Evolutionary conservation across 805 yeast genomes (phyloP), one percentile per base, ranked within the genome.

Genomic region (Pichia paraexigua): DNA sequence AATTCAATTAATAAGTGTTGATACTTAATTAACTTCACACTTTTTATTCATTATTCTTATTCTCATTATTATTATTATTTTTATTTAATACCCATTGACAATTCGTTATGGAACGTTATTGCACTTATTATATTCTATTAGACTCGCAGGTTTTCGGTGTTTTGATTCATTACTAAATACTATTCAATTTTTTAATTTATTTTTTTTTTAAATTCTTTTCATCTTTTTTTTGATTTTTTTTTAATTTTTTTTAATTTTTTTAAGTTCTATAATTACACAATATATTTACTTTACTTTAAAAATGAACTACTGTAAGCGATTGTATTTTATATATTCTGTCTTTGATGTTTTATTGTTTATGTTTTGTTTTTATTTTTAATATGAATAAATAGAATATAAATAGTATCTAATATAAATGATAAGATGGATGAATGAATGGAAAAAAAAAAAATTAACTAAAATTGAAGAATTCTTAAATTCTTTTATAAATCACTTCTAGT

Each of bases 401-500:
- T 24, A 21, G 27, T 41, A 21, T 22, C 18, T 21, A 18, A 20
- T 12, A 12, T 30, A 45, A 37, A 18, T 22, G 25, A 22, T 2
- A 5, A 22, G 21, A 11, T 7, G 15, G 9, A 15, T 21, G 18
- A 5, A 30, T 13, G 17, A 24, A 17, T 11, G 20, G 12, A 8
- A 21, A 10, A 13, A 21, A 30, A 17, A 30, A 43, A 24, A 13
- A 17, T 15, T 35, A 15, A 35, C n/a, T 6, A 24, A 24, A 24
- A 24, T 24, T 24, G 4, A 24, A 24, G 25, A 24, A 24, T 39
- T 18, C 17, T 10, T 4, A 5, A 8, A 7, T 20, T 5, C 20
- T 20, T 3, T 52, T 53, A 85, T 66, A 87, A 75, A 65, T 86
- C 95, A 48, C 80, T 67, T 68, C 94, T 80, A 45, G 94, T 87